Conservation (phyloP, 148 eudicot genomes). For the Rhododendron vialii region DNA sequence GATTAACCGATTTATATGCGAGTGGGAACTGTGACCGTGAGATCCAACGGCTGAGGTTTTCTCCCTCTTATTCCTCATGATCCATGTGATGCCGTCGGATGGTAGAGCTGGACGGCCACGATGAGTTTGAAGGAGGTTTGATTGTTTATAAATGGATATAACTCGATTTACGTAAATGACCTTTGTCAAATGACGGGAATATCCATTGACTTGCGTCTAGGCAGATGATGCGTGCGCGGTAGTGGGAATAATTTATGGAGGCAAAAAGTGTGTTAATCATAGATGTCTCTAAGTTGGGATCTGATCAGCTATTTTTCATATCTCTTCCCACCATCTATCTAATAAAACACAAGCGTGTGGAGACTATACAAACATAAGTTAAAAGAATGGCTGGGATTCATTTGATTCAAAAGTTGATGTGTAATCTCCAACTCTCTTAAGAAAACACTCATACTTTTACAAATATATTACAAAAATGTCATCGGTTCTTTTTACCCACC, state of each 20-base stretch:
- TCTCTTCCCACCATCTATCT: too few relatives aligned
- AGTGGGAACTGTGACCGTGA: background rate
- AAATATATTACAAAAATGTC: too few relatives aligned
- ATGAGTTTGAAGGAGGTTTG: constrained; percentile 8
- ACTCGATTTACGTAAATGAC: constrained; percentile 9
- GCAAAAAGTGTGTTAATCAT: background rate
- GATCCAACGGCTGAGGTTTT: constrained; percentile 33
- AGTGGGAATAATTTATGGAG: background rate
- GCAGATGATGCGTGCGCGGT: background rate
- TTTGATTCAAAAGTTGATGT: too few relatives aligned
- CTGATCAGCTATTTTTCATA: background rate
- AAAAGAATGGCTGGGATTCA: too few relatives aligned
- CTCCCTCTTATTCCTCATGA: constrained; percentile 32
- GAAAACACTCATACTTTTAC: too few relatives aligned
- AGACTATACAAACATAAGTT: too few relatives aligned
- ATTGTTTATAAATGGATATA: background rate
- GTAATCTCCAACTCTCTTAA: too few relatives aligned
- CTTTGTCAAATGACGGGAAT: constrained; percentile 8
- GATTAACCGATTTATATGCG: constrained; percentile 11
- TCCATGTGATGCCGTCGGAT: constrained; percentile 20
- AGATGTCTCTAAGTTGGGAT: too few relatives aligned
- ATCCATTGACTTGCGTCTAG: constrained; percentile 1
- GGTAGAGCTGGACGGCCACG: constrained; percentile 16
- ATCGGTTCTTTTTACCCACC: too few relatives aligned
- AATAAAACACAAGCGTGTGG: too few relatives aligned